phyloP scores from a whole-genome alignment of 768 basidiomycete species.

The Lyophyllum decastes region DNA sequence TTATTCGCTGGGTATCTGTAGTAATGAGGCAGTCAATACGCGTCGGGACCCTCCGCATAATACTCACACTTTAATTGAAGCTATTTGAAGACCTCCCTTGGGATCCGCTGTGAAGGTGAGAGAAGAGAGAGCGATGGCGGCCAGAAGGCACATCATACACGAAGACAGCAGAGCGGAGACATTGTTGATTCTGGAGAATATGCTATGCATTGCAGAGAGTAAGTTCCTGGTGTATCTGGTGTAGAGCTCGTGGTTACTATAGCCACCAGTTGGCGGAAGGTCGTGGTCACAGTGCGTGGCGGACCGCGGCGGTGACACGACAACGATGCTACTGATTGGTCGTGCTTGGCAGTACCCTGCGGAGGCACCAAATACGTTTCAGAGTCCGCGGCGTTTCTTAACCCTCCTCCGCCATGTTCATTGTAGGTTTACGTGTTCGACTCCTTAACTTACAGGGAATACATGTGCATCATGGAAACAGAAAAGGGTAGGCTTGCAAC shows the following conservation, averaged over 20 bases:
- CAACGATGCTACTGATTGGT: neutral
- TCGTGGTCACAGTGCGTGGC: neutral
- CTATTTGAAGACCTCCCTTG: conserved; percentile 56
- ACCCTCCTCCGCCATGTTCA: neutral
- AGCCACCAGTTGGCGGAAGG: neutral
- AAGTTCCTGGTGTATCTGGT: neutral
- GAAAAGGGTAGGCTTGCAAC: too few relatives aligned
- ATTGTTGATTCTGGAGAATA: conserved; percentile 73
- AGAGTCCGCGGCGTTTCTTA: neutral
- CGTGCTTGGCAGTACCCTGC: neutral
- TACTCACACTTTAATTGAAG: conserved; percentile 77
- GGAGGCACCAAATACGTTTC: neutral
- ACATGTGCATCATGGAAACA: too few relatives aligned
- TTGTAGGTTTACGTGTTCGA: neutral
- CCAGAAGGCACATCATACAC: conserved; percentile 72
- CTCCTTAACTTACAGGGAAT: too few relatives aligned
- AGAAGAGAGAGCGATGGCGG: conserved; percentile 72
- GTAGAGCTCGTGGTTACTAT: neutral
- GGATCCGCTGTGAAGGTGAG: conserved; percentile 62
- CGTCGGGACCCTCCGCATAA: conserved; percentile 4
- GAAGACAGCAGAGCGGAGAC: conserved; percentile 72
- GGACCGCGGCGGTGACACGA: conserved; percentile 1
- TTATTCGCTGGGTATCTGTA: conserved; percentile 48
- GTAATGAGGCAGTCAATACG: neutral
- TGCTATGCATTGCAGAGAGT: conserved; percentile 60